Conservation (phyloP, 139 green algal genomes). For the Chara braunii region DNA sequence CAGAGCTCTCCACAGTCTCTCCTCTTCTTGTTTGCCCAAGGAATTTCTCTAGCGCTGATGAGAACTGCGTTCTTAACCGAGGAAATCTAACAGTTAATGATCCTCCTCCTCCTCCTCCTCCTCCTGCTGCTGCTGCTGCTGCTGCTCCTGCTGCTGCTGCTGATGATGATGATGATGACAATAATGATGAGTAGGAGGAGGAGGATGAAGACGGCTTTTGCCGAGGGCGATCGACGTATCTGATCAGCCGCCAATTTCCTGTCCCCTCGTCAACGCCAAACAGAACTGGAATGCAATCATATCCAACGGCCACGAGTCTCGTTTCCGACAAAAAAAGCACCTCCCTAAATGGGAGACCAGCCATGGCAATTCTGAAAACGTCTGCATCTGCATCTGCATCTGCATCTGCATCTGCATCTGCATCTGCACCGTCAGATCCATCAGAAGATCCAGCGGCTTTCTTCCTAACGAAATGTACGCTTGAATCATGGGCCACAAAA, state of each 20-base stretch:
- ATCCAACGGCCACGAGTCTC: constrained; percentile 15
- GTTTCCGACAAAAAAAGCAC: constrained; percentile 28
- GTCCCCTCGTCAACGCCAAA: constrained; percentile 15
- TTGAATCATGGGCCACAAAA: constrained; percentile 31
- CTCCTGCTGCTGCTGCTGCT: not conserved
- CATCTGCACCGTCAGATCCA: too few relatives aligned
- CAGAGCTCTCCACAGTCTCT: not conserved
- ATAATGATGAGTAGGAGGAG: not conserved
- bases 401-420: too few relatives aligned
- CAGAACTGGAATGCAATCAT: constrained; percentile 22
- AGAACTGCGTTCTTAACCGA: constrained; percentile 2
- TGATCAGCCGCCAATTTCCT: constrained; percentile 3
- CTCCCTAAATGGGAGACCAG: constrained; percentile 8
- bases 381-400: too few relatives aligned
- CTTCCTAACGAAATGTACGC: constrained; percentile 26
- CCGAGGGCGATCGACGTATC: constrained; percentile 5
- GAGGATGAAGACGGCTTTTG: not conserved
- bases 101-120: not conserved
- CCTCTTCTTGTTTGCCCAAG: constrained; percentile 7
- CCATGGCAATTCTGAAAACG: too few relatives aligned
- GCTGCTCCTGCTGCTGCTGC: not conserved
- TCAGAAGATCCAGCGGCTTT: too few relatives aligned
- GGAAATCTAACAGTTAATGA: not conserved
- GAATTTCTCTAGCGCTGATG: constrained; percentile 11
- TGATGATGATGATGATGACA: not conserved